These are phyloP conservation scores for Pythium pyrilobum DNA, from an alignment of 352 stramenopile species.

Conservation along the genomic window DNA sequence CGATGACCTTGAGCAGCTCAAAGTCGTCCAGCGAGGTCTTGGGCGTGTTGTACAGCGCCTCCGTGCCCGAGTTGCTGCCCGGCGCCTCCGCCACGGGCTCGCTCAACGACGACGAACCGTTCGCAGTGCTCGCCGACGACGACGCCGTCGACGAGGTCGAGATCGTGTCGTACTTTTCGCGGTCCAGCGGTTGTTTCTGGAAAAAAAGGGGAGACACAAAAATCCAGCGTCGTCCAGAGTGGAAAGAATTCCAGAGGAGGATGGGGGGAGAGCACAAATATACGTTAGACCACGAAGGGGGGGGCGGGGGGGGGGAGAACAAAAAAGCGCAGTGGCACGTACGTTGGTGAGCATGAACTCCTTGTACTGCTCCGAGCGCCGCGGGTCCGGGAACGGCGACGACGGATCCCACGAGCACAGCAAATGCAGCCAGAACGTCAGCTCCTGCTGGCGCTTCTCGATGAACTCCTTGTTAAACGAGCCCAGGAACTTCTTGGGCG, in stretches of 20 bases:
- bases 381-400: slow-evolving; percentile 55
- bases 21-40: slow-evolving; percentile 91
- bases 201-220: not conserved
- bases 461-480: slow-evolving; percentile 90
- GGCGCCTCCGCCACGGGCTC: slow-evolving; percentile 28
- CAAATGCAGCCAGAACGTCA: slow-evolving; percentile 83
- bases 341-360: slow-evolving; percentile 81
- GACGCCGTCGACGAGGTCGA: slow-evolving; percentile 11
- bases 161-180: slow-evolving; percentile 19
- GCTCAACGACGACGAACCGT: slow-evolving; percentile 20
- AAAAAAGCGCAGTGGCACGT: slow-evolving; percentile 8
- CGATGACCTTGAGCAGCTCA: slow-evolving; percentile 90
- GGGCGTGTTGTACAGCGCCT: slow-evolving; percentile 78
- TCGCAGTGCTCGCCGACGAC: slow-evolving; percentile 31
- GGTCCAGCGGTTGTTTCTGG: slow-evolving; percentile 74
- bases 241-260: not conserved
- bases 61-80: slow-evolving; percentile 28
- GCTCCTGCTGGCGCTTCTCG: slow-evolving; percentile 83
- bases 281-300: not conserved
- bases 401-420: slow-evolving; percentile 69
- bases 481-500: slow-evolving; percentile 87
- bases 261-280: not conserved
- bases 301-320: not conserved
- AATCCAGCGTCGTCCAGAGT: not conserved
- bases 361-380: slow-evolving; percentile 65